Conservation (phyloP, 352 stramenopile species). For the Globisporangium nagaii region DNA sequence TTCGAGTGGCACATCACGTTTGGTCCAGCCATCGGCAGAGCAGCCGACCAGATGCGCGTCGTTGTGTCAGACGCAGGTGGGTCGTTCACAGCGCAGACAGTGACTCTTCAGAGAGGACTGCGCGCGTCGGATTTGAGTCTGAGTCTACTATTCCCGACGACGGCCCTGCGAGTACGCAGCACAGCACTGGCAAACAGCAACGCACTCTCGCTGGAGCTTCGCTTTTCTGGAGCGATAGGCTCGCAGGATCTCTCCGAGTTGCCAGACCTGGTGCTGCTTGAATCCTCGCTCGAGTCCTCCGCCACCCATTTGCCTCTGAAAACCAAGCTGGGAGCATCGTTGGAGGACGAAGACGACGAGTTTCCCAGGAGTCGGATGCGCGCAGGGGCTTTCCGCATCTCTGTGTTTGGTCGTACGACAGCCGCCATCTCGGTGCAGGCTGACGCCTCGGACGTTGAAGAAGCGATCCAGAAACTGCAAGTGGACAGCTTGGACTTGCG, state of each 20-base stretch:
- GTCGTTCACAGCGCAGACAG: background rate
- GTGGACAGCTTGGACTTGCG: background rate
- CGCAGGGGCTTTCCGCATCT: constrained; percentile 3
- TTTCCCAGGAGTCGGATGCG: too few species aligned
- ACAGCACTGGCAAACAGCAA: background rate
- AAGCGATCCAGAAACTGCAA: constrained; percentile 2
- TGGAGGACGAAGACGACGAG: background rate
- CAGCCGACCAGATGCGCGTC: background rate
- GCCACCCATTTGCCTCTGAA: background rate
- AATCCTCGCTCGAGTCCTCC: background rate
- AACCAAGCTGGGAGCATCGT: background rate
- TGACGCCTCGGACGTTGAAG: constrained; percentile 3
- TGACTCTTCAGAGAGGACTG: background rate
- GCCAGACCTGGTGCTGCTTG: constrained; percentile 6
- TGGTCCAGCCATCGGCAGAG: background rate
- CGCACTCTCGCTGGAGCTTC: constrained; percentile 2
- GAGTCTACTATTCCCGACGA: background rate
- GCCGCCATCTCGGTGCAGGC: background rate
- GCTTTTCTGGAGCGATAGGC: background rate
- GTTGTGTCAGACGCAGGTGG: background rate
- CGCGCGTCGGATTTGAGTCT: constrained; percentile 4
- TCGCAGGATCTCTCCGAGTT: background rate
- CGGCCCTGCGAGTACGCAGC: constrained; percentile 6
- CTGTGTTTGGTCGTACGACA: constrained; percentile 6
- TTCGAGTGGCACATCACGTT: constrained; percentile 21